Evolutionary conservation across 805 yeast genomes (phyloP), one percentile per base, ranked within the genome.

Genomic region (Tetrapisispora phaffii): DNA sequence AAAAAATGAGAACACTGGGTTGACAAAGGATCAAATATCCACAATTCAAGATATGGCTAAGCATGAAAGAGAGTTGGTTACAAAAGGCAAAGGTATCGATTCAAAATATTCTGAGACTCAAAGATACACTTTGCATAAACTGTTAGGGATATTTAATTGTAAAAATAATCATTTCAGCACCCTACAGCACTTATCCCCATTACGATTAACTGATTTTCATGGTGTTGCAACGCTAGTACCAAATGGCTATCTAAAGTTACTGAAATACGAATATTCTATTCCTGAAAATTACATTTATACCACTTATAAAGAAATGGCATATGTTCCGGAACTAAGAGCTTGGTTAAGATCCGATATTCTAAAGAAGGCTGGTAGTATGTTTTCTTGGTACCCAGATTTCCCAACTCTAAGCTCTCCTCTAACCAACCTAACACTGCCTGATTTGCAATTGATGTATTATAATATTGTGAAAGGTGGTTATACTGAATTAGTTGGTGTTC

Each of bases 171-270:
- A 83, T 61, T 78, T 76, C 51, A 68, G 70, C 41, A 54, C 63
- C 1, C 56, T 70, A 41, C 62, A 69, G 0, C 77, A 76, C 47
- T 45, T 82, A 15, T 67, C 75, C 4, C 85, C 85, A 1, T 58
- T 83, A 45, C 57, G 68, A n/a, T 53, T 69, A 28, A 69, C 84
- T 0, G 57, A 67, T 43, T 75, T 76, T 51, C 87, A 82, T 54
- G 80, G 81, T 13, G 75, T 76, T n/a, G 69, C 74, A 19, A 75
- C 79, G 2, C 72, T 78, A 48, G 62, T 81, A 13, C 87, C 87
- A 1, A 56, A 66, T 35, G 64, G 71, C 24, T 71, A 62, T 50
- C 53, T 68, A n/a, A 54, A 59, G 4, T 59, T 73, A 2, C 58
- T 81, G 35, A 56, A 57, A 9, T 64, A 66, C n/a, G 87, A 81